Base-by-base conservation (phyloP, 2,329 filamentous ascomycete species). In the Cordyceps cicadae region DNA sequence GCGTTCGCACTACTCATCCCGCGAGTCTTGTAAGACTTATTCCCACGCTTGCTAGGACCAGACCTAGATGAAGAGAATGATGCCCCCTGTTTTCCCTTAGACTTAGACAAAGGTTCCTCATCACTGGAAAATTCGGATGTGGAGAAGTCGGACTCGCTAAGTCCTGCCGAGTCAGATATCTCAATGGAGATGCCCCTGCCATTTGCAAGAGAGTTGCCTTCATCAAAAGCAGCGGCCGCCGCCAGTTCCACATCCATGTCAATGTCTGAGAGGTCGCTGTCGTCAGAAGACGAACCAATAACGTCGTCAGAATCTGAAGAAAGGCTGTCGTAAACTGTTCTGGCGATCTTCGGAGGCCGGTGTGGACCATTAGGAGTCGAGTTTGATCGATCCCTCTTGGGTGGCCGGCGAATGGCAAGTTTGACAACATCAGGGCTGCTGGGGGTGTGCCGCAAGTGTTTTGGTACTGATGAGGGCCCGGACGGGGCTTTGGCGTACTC, bases 171-270 rank as follows among this genome's bases (percentile, higher is more conserved):
- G 17, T 65, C 64, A 7, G 63, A 57, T 11, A 53, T 51, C 32
- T 56, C 46, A 12, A 67, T 61, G 3, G 62, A 64, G 17, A 50
- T 59, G 7, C 69, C 64, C 11, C 59, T 64, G 12, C 64, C 2
- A 29, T 37, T 12, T 37, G 58, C 59, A 14, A 54, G 19, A 26
- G 52, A 54, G 39, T 64, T 37, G 14, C 63, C 63, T 5, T 62
- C 51, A 14, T 64, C 64, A 6, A 71, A 26, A 5, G 59, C 67
- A 17, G 58, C 63, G 3, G 61, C 68, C 3, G 65, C 67, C 37
- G 71, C 70, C 61, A 71, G 62, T 55, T 73, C 72, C 5, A 67
- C 66, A 60, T 72, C 71, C 63, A 72, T 66, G 11, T 74, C 66
- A 9, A 71, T 67, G 9, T 67, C 68, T 32, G 67, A 63, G 4